Evolutionary conservation across 2,329 filamentous ascomycete genomes (phyloP).

Genomic region (Claviceps africana): DNA sequence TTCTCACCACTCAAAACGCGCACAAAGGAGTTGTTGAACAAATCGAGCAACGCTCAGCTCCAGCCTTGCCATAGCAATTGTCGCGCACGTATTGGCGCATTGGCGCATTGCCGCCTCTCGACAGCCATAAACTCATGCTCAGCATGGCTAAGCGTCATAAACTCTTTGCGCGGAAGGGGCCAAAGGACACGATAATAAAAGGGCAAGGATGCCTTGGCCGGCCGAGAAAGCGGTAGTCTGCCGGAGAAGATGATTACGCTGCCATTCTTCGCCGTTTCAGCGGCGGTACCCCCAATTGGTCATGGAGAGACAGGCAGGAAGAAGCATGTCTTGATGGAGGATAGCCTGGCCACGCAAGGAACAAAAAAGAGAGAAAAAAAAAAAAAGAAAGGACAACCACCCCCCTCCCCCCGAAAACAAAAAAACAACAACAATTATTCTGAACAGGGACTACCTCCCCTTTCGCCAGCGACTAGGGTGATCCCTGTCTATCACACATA

Average conservation of each 20-base stretch:
- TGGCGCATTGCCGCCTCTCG: neutral
- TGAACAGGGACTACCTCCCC: no score
- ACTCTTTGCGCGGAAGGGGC: neutral
- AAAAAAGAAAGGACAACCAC: neutral
- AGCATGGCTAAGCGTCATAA: neutral
- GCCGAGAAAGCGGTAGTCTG: constrained; percentile 5
- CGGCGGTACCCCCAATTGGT: neutral
- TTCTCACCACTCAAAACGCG: neutral
- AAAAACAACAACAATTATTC: no score
- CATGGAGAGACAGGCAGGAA: neutral
- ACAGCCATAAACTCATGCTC: no score
- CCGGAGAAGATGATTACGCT: constrained; percentile 1
- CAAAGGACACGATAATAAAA: neutral
- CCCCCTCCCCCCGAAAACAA: no score
- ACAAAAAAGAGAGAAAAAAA: neutral
- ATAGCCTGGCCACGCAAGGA: no score
- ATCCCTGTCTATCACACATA: constrained; percentile 1
- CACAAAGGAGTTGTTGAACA: neutral
- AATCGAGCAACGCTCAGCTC: neutral
- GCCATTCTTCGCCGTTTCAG: neutral
- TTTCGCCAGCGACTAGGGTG: neutral
- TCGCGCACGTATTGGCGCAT: neutral
- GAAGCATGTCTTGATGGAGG: neutral
- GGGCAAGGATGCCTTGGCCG: neutral
- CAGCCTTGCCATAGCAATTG: neutral